Evolutionary conservation across 768 basidiomycete genomes (phyloP).

Genomic region (Termitomyces sp.): DNA sequence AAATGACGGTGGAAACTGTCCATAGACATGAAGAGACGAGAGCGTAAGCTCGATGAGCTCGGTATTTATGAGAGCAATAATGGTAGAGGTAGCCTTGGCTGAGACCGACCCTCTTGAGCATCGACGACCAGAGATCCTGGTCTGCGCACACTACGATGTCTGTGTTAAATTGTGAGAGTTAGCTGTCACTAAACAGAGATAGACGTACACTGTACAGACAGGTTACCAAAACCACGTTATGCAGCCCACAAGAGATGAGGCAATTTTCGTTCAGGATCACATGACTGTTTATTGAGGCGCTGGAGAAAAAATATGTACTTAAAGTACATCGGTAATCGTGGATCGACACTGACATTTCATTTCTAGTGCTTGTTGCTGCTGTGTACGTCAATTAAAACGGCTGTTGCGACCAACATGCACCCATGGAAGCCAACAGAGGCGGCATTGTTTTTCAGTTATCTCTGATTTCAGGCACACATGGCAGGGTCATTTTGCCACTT

Average conservation of each 20-base stretch:
- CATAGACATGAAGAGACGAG: conserved; percentile 1
- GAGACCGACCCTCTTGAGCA: conserved; percentile 62
- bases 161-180: not conserved
- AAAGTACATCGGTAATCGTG: no score
- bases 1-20: conserved; percentile 1
- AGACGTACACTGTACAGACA: conserved; percentile 9
- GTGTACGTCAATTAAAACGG: no score
- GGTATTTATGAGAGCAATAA: conserved; percentile 19
- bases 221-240: not conserved
- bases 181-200: not conserved
- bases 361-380: no score
- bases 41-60: conserved; percentile 6
- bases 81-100: conserved; percentile 49
- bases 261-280: not conserved
- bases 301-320: no score
- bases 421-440: no score
- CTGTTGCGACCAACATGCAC: no score
- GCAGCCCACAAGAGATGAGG: not conserved
- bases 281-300: not conserved
- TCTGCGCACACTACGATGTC: conserved; percentile 10
- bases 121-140: conserved; percentile 53
- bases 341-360: no score
- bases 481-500: no score
- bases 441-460: no score
- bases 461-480: no score